Conservation (phyloP, 169 alveolate species). For the Cryptosporidium parvum region DNA sequence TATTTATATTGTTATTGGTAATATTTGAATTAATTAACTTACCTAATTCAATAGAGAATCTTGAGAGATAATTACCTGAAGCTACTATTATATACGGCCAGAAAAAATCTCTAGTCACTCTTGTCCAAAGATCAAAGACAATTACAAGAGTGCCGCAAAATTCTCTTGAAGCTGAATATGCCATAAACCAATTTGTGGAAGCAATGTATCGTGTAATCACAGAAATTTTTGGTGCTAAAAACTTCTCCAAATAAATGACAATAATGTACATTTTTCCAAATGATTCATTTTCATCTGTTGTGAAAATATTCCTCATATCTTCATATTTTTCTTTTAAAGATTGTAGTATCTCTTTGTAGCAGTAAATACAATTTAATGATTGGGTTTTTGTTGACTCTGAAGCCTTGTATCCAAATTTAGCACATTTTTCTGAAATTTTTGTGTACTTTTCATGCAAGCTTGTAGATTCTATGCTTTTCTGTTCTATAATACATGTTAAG, state of each 20-base stretch:
- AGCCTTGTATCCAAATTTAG: slow-evolving; percentile 14
- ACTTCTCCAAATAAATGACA: slow-evolving; percentile 17
- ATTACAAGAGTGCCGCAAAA: slow-evolving; percentile 13
- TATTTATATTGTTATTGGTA: not conserved
- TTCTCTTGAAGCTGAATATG: slow-evolving; percentile 39
- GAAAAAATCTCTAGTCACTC: slow-evolving; percentile 28
- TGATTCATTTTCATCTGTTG: not conserved
- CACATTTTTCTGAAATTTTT: slow-evolving; percentile 9
- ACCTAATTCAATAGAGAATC: slow-evolving; percentile 43
- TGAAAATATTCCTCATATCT: not conserved
- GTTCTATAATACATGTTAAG: not conserved
- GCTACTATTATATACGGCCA: slow-evolving; percentile 28
- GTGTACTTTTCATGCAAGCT: not conserved
- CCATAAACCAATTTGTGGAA: slow-evolving; percentile 10
- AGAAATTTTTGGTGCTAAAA: not conserved
- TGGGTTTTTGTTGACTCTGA: slow-evolving; percentile 1
- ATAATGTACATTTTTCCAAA: not conserved
- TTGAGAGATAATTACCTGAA: not conserved
- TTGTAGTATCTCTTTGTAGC: slow-evolving; percentile 33
- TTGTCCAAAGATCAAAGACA: slow-evolving; percentile 44
- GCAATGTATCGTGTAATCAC: not conserved
- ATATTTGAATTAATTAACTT: slow-evolving; percentile 10
- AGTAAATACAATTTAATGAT: slow-evolving; percentile 16
- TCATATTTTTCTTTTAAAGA: not conserved
- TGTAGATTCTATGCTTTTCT: not conserved